Conservation (phyloP, 768 basidiomycete genomes). For the Lentinula edodes region DNA sequence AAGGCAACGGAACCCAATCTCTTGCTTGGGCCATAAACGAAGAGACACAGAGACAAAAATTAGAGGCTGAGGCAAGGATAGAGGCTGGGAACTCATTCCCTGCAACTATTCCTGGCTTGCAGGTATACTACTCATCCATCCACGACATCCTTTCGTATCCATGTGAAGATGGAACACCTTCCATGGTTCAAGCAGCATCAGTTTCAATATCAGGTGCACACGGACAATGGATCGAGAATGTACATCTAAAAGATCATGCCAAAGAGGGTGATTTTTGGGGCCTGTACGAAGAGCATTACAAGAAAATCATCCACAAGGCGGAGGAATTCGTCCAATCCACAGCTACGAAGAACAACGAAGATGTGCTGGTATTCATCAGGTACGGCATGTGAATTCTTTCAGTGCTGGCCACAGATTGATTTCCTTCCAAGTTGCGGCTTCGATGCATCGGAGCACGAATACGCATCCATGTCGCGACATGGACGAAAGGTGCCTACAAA, state of each 20-base stretch:
- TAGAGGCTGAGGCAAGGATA: constrained; percentile 42
- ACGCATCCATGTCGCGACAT: constrained; percentile 87
- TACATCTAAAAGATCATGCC: constrained; percentile 71
- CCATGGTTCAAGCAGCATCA: constrained; percentile 82
- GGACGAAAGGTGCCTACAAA: constrained; percentile 81
- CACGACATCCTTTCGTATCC: constrained; percentile 92
- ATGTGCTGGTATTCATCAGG: constrained; percentile 88
- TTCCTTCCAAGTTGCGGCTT: constrained; percentile 69
- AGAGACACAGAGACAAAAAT: constrained; percentile 66
- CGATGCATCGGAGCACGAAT: constrained; percentile 92
- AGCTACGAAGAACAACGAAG: constrained; percentile 48
- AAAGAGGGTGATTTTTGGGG: constrained; percentile 70
- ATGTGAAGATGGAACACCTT: constrained; percentile 85
- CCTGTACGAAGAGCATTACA: constrained; percentile 66
- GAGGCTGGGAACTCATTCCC: constrained; percentile 20
- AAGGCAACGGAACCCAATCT: constrained; percentile 93
- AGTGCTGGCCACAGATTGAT: constrained; percentile 1
- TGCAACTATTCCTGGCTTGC: constrained; percentile 37
- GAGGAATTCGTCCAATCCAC: constrained; percentile 66
- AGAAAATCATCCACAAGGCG: constrained; percentile 58
- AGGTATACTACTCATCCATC: constrained; percentile 86
- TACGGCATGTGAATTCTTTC: constrained; percentile 18
- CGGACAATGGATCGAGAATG: constrained; percentile 83
- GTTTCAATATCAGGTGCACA: constrained; percentile 72
- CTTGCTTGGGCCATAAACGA: constrained; percentile 91